Evolutionary conservation across 139 green algal genomes (phyloP).

Genomic region (Chlamydomonas sp.): DNA sequence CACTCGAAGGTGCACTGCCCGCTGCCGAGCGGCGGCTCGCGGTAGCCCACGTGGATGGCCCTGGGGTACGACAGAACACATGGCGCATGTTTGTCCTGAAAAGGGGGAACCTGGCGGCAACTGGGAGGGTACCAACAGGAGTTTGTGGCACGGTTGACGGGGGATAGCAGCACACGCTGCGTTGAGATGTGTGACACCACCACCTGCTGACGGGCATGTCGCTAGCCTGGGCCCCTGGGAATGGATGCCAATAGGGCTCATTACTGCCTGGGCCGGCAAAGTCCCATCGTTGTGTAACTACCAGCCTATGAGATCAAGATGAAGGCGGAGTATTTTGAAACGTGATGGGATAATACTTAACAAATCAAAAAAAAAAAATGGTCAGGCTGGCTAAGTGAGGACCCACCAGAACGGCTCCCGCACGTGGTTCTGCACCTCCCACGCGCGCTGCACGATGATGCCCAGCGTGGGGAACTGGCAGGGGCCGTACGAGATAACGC

Average conservation of each 20-base stretch:
- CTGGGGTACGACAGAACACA: background rate
- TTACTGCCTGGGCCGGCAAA: too few relatives aligned
- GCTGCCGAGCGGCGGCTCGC: background rate
- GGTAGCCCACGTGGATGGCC: constrained; percentile 19
- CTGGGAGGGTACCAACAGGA: background rate
- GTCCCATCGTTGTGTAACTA: too few relatives aligned
- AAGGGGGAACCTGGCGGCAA: background rate
- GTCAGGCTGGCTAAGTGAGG: background rate
- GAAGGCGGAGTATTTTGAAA: too few relatives aligned
- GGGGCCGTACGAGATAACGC: constrained; percentile 90
- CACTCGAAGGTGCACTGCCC: constrained; percentile 77
- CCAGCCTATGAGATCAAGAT: too few relatives aligned
- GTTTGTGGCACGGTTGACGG: too few relatives aligned
- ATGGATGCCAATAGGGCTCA: too few relatives aligned
- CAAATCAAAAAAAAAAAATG: background rate
- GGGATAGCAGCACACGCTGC: too few relatives aligned
- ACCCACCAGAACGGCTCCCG: constrained; percentile 91
- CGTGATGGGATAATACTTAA: background rate
- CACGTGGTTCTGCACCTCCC: constrained; percentile 95
- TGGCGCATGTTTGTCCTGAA: too few relatives aligned
- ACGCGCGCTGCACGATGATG: constrained; percentile 96
- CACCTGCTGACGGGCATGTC: too few relatives aligned
- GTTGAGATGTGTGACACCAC: too few relatives aligned
- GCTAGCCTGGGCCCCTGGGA: too few relatives aligned
- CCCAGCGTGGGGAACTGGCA: constrained; percentile 99